phyloP scores from a whole-genome alignment of 345 rosid species.

The Heritiera littoralis region DNA sequence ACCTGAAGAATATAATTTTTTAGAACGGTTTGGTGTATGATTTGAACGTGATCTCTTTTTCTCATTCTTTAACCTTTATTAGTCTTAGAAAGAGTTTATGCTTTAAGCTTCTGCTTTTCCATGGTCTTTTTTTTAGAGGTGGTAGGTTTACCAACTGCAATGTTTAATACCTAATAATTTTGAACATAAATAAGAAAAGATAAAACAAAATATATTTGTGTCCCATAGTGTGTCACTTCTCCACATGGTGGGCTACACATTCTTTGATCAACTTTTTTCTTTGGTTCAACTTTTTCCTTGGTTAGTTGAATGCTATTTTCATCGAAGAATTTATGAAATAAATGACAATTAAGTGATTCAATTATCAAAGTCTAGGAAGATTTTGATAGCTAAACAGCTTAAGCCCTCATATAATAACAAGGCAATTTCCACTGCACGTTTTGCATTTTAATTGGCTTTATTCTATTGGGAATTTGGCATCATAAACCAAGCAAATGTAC shows the following conservation, averaged over 20 bases:
- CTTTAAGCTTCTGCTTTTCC: background rate
- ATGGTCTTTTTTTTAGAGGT: background rate
- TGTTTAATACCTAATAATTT: background rate
- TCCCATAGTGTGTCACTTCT: background rate
- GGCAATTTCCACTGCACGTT: background rate
- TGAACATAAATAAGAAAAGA: background rate
- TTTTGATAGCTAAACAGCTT: constrained; percentile 10
- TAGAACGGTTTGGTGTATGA: too few relatives aligned
- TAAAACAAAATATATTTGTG: background rate
- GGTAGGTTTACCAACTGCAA: constrained; percentile 13
- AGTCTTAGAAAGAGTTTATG: too few relatives aligned
- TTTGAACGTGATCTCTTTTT: too few relatives aligned
- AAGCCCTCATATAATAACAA: constrained; percentile 8
- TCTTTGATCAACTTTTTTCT: background rate
- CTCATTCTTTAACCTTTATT: too few relatives aligned
- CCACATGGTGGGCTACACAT: constrained; percentile 13
- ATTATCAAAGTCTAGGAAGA: background rate
- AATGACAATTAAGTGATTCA: constrained; percentile 11
- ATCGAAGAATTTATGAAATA: background rate
- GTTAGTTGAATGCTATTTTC: background rate
- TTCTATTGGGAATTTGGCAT: background rate
- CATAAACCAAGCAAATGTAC: background rate
- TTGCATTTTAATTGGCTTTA: background rate
- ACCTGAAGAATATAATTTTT: too few relatives aligned
- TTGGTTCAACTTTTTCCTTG: too few relatives aligned